Evolutionary conservation across 2,329 filamentous ascomycete genomes (phyloP).

Genomic region (Leptosphaerulina australis): DNA sequence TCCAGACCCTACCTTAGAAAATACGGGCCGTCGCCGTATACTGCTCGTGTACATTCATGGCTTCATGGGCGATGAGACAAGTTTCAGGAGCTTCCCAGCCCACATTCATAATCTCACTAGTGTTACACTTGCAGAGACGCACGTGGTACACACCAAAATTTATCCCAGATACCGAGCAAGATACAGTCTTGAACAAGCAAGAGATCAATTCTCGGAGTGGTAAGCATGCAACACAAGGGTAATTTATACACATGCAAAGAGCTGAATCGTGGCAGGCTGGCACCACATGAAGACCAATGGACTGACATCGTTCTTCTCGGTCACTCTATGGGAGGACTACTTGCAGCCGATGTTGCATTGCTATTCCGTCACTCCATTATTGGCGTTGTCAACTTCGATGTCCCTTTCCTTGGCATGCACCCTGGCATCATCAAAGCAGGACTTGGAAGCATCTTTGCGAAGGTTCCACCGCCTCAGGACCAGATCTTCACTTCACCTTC

Average conservation of each 20-base stretch:
- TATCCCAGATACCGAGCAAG: slow-evolving; percentile 82
- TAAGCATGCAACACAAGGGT: slow-evolving; percentile 42
- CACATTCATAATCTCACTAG: slow-evolving; percentile 80
- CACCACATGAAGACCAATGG: slow-evolving; percentile 72
- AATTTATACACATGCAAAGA: background rate
- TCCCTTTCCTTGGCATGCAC: slow-evolving; percentile 86
- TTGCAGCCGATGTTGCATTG: slow-evolving; percentile 79
- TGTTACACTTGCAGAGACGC: slow-evolving; percentile 69
- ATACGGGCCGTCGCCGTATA: slow-evolving; percentile 59
- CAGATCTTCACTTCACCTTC: slow-evolving; percentile 21
- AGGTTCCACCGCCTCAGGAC: slow-evolving; percentile 45
- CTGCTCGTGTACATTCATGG: slow-evolving; percentile 87
- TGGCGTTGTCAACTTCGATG: slow-evolving; percentile 82
- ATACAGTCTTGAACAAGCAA: slow-evolving; percentile 71
- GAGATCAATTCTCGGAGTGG: slow-evolving; percentile 84
- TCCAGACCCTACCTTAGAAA: slow-evolving; percentile 42
- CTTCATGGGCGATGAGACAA: slow-evolving; percentile 86
- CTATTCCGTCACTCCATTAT: slow-evolving; percentile 78
- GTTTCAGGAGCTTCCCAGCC: slow-evolving; percentile 84
- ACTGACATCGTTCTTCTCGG: slow-evolving; percentile 85
- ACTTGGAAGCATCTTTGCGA: slow-evolving; percentile 75
- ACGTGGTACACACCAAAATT: slow-evolving; percentile 84
- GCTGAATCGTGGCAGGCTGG: slow-evolving; percentile 60
- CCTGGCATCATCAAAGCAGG: slow-evolving; percentile 85
- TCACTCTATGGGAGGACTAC: slow-evolving; percentile 87